Conservation (phyloP, 2,329 filamentous ascomycete species). For the Penicillium oxalicum region DNA sequence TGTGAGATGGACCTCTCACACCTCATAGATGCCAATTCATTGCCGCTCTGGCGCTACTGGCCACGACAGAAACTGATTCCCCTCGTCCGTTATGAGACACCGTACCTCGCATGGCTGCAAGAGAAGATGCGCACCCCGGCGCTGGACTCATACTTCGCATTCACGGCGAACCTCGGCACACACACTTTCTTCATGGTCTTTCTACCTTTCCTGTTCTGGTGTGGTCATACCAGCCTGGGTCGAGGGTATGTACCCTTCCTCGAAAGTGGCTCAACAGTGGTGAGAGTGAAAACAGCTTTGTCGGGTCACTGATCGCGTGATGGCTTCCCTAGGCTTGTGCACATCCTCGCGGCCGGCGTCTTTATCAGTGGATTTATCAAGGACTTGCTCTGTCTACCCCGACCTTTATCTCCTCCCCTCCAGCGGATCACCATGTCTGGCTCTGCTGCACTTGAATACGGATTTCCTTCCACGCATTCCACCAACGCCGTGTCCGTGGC, state of each 20-base stretch:
- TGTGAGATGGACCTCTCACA: no score
- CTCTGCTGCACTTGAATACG: constrained; percentile 89
- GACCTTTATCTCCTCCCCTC: constrained; percentile 84
- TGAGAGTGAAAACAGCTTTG: background rate
- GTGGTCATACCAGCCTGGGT: constrained; percentile 75
- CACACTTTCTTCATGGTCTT: constrained; percentile 99
- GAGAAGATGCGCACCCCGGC: constrained; percentile 70
- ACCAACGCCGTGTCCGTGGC: constrained; percentile 95
- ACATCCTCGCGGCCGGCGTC: constrained; percentile 71
- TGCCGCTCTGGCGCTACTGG: constrained; percentile 83
- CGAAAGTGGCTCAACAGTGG: background rate
- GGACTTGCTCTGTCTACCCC: constrained; percentile 84
- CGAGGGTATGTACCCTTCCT: constrained; percentile 62
- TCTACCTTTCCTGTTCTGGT: constrained; percentile 94
- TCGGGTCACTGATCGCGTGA: constrained; percentile 11
- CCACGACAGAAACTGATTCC: constrained; percentile 77
- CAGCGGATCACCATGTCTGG: constrained; percentile 97
- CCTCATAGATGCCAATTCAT: constrained; percentile 65
- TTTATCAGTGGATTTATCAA: constrained; percentile 92
- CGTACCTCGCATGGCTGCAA: constrained; percentile 84
- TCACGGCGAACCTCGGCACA: constrained; percentile 91
- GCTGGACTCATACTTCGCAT: constrained; percentile 93
- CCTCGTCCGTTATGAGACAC: constrained; percentile 88
- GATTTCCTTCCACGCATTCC: constrained; percentile 94
- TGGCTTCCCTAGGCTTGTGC: constrained; percentile 45